Conservation (phyloP, 2,329 filamentous ascomycete genomes). For the Mollisiaceae sp. region DNA sequence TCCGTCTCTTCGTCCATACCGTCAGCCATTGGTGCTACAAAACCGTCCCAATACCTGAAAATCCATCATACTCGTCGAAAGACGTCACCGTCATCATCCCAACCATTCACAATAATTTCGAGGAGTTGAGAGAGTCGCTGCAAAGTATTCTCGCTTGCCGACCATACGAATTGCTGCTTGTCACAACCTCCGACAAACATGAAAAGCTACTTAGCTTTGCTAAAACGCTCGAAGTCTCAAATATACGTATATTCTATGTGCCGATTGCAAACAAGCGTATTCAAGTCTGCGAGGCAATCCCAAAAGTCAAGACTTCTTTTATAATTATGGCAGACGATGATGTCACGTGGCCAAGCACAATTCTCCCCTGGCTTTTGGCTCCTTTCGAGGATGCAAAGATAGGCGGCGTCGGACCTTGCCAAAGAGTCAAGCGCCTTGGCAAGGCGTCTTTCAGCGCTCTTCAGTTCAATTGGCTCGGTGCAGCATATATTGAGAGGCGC, state of each 20-base stretch:
- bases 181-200: slow-evolving; percentile 84
- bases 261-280: slow-evolving; percentile 92
- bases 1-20: slow-evolving; percentile 83
- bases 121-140: slow-evolving; percentile 82
- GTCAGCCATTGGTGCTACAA: slow-evolving; percentile 86
- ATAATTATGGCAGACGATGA: slow-evolving; percentile 96
- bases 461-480: slow-evolving; percentile 87
- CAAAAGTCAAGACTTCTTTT: slow-evolving; percentile 80
- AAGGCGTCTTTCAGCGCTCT: slow-evolving; percentile 62
- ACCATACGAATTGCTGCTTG: slow-evolving; percentile 77
- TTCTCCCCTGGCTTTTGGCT: slow-evolving; percentile 89
- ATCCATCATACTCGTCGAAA: slow-evolving; percentile 68
- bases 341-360: slow-evolving; percentile 86
- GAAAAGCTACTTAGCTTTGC: slow-evolving; percentile 71
- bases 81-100: slow-evolving; percentile 96
- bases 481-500: slow-evolving; percentile 88
- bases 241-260: slow-evolving; percentile 76
- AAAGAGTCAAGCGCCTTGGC: slow-evolving; percentile 74
- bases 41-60: slow-evolving; percentile 80
- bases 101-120: slow-evolving; percentile 85
- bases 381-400: slow-evolving; percentile 86
- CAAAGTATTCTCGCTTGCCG: slow-evolving; percentile 74
- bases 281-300: slow-evolving; percentile 90
- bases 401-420: slow-evolving; percentile 91
- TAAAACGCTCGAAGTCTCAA: slow-evolving; percentile 61